Conservation (phyloP, 2,329 filamentous ascomycete species). For the Cordyceps javanica region DNA sequence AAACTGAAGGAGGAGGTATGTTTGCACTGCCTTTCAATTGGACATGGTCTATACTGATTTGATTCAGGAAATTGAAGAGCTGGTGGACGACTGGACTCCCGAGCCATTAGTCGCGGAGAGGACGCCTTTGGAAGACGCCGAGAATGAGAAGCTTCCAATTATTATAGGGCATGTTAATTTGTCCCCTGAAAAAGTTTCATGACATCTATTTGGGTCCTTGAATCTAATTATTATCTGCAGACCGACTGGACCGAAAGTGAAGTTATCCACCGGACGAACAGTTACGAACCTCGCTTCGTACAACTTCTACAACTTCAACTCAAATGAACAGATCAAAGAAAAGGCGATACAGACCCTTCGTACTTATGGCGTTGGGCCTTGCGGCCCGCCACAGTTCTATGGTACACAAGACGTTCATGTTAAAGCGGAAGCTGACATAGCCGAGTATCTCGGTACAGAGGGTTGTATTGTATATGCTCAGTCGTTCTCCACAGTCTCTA, state of each 20-base stretch:
- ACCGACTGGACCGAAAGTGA: slow-evolving; percentile 83
- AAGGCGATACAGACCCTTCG: slow-evolving; percentile 91
- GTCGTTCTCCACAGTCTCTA: slow-evolving; percentile 93
- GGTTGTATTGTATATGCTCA: slow-evolving; percentile 94
- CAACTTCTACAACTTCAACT: slow-evolving; percentile 97
- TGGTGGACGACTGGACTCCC: slow-evolving; percentile 93
- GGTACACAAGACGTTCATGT: slow-evolving; percentile 97
- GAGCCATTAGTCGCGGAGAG: slow-evolving; percentile 78
- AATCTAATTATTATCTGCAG: slow-evolving; percentile 36
- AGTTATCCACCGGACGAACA: slow-evolving; percentile 79
- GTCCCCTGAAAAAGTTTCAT: neutral
- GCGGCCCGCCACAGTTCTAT: slow-evolving; percentile 95
- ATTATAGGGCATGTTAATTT: slow-evolving; percentile 65
- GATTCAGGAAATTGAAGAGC: slow-evolving; percentile 77
- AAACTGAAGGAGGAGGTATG: slow-evolving; percentile 71
- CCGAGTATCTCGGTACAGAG: slow-evolving; percentile 78
- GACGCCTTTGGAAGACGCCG: slow-evolving; percentile 69
- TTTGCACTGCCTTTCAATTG: neutral
- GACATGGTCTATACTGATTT: slow-evolving; percentile 22
- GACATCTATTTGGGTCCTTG: neutral
- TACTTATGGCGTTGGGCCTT: slow-evolving; percentile 93
- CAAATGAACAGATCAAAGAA: slow-evolving; percentile 87
- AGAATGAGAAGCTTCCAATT: slow-evolving; percentile 78
- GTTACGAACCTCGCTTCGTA: slow-evolving; percentile 91
- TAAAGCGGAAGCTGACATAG: slow-evolving; percentile 92